A percentile compares a stretch with the other conserved stretches of the same genome.
phyloP scores from a whole-genome alignment of 805 yeast species.

The Brettanomyces naardenensis region DNA sequence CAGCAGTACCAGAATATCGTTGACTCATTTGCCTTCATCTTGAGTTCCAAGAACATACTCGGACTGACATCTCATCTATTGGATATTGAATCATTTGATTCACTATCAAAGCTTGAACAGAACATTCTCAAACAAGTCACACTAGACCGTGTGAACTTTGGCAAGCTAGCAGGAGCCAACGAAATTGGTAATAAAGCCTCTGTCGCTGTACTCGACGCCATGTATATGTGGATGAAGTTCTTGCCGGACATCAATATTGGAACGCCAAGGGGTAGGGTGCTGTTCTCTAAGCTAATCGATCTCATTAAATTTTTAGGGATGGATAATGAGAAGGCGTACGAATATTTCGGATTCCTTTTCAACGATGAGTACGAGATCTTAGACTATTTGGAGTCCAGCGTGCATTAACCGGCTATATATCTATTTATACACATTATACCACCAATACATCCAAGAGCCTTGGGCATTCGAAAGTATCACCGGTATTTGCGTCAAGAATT shows the following conservation, averaged over 20 bases:
- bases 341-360: slow-evolving; percentile 23
- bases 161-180: not conserved
- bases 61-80: slow-evolving; percentile 7
- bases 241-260: slow-evolving; percentile 11
- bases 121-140: slow-evolving; percentile 14
- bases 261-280: slow-evolving; percentile 10
- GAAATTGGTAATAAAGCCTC: slow-evolving; percentile 2
- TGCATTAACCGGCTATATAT: slow-evolving; percentile 2
- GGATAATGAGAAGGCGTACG: slow-evolving; percentile 16
- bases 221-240: slow-evolving; percentile 22
- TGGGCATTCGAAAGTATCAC: slow-evolving; percentile 67
- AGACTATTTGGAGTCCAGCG: slow-evolving; percentile 10
- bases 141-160: slow-evolving; percentile 4
- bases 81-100: slow-evolving; percentile 1
- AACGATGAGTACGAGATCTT: slow-evolving; percentile 19
- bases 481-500: slow-evolving; percentile 52
- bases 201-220: slow-evolving; percentile 13
- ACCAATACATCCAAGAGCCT: slow-evolving; percentile 63
- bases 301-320: slow-evolving; percentile 17
- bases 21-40: slow-evolving; percentile 15
- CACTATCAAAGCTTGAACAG: slow-evolving; percentile 10
- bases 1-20: slow-evolving; percentile 17
- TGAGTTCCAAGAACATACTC: slow-evolving; percentile 2
- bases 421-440: slow-evolving; percentile 12
- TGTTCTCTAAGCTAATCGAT: slow-evolving; percentile 14